Evolutionary conservation across 148 eudicot species (phyloP), one percentile per base, ranked within the genome.

Genomic region (Silene uniflora): DNA sequence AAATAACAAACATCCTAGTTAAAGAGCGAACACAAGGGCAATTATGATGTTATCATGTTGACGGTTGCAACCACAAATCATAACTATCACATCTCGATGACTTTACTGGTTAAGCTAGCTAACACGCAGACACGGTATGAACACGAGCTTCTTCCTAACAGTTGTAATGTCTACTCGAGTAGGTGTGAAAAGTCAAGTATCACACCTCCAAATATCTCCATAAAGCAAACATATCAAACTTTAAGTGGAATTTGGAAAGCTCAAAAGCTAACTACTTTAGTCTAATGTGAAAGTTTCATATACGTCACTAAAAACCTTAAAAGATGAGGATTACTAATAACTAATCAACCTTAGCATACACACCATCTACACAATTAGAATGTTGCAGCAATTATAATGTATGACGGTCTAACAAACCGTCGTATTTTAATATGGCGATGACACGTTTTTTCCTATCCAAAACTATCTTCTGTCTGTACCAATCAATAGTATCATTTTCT

Each of bases 191-290:
- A 23, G 49, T 67, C 68, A 67, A 42, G 52, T 13, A 42, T 49
- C 27, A 63, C 16, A 27, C 52, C 27, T 35, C 63, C 60, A 66
- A 67, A 32, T 16, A 44, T 62, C 19, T 35, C 13, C 7, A 70
- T 32, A 76, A 80, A 76, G 67, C 69, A 67, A 17, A 32, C 39
- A 68, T 39, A 39, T 1, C 56, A 58, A 55, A 21, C 12, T 68
- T 68, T 23, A 18, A 67, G n/a, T 76, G 52, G 13, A 67, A 5
- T 56, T 32, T 7, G 22, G 24, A 76, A 64, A 78, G 52, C n/a
- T 39, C 19, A 56, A 71, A 14, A 71, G 5, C 6, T 25, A 70
- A 22, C 52, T 35, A 16, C n/a, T n/a, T n/a, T n/a, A n/a, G n/a
- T n/a, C n/a, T n/a, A n/a, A n/a, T n/a, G n/a, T n/a, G n/a, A n/a